phyloP scores from a whole-genome alignment of 495 filamentous ascomycete species.

The Penicillium steckii region DNA sequence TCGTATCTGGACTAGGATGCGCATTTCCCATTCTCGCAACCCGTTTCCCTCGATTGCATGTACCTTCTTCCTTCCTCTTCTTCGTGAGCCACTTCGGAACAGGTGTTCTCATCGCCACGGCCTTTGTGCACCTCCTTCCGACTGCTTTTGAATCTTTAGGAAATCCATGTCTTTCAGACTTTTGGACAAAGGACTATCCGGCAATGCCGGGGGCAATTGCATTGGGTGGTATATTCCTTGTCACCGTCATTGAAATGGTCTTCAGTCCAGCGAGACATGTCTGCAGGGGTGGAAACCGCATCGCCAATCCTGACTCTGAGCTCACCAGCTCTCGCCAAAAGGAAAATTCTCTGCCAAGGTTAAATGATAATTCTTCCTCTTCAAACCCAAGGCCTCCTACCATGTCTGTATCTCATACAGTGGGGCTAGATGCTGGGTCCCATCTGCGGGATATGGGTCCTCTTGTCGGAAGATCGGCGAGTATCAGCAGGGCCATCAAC shows the following conservation, averaged over 20 bases:
- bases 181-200: constrained; percentile 65
- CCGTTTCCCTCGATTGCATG: constrained; percentile 33
- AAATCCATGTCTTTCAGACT: constrained; percentile 65
- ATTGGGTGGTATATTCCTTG: constrained; percentile 63
- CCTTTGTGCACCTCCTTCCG: constrained; percentile 76
- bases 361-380: background rate
- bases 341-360: background rate
- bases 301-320: background rate
- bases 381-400: background rate
- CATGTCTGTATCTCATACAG: background rate
- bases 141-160: constrained; percentile 72
- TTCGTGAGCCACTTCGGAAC: constrained; percentile 76
- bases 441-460: constrained; percentile 34
- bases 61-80: constrained; percentile 52
- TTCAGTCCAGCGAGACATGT: constrained; percentile 42
- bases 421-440: constrained; percentile 9
- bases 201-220: constrained; percentile 70
- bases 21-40: constrained; percentile 43
- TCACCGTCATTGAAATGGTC: constrained; percentile 70
- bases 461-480: constrained; percentile 27
- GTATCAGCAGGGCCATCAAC: constrained; percentile 32
- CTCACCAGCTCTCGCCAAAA: background rate
- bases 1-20: constrained; percentile 54
- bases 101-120: constrained; percentile 80
- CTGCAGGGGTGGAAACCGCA: constrained; percentile 20